Evolutionary conservation across 306 rosid genomes (phyloP), one percentile per base, ranked within the genome.

Genomic region (Luffa aegyptiaca): DNA sequence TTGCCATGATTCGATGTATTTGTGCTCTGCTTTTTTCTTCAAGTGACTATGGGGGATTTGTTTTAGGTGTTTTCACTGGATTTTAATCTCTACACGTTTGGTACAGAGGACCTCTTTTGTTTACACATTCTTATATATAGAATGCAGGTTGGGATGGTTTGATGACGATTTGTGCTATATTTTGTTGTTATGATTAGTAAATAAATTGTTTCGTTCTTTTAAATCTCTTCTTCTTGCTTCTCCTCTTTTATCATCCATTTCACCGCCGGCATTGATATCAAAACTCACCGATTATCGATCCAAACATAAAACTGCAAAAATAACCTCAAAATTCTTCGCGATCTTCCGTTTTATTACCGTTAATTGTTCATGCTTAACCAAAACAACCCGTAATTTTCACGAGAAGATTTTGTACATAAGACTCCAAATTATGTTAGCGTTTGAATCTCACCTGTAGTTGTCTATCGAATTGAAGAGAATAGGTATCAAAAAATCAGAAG

Each of bases 141-240:
- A 51, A 44, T 66, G 64, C 79, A 75, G 48, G 21, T 10, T 52
- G 79, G 52, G 64, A 52, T 35, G 63, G 79, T 52, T 75, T 75
- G 80, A 9, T 76, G 71, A 56, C 37, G 70, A 37, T 77, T 56
- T 77, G 80, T 58, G 21, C 65, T 41, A 7, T 26, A 59, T 59
- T 36, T 56, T 45, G 56, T 75, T 20, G 13, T 59, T 77, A 41
- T 77, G 70, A 77, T 45, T 48, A 59, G 80, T 77, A 77, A 77
- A 59, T 77, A 58, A 77, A 77, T 77, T 77, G 69, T 59, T 56
- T 77, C 56, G 71, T 77, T 59, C 58, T 36, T 57, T 77, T 36
- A 18, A 12, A 39, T 20, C 52, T 42, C 52, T 39, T 39, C 16
- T 16, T 55, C 31, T 17, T 71, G 31, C 2, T 17, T 12, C 14